phyloP scores from a whole-genome alignment of 2,329 filamentous ascomycete genomes.

The Diplodia sapinea region DNA sequence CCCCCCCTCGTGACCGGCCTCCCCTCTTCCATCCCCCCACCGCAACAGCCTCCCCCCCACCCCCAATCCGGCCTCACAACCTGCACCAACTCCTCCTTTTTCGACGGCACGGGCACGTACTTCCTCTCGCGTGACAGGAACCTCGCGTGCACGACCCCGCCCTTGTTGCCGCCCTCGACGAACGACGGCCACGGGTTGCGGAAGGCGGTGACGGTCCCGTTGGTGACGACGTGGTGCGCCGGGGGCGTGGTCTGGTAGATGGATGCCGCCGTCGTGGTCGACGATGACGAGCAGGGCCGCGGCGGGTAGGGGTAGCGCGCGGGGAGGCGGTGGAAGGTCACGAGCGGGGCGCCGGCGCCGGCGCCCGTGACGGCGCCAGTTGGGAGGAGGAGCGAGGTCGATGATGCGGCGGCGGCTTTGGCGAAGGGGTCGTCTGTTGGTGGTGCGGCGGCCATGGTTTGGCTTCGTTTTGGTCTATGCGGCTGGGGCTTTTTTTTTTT shows the following conservation, averaged over 20 bases:
- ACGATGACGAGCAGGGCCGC: not conserved
- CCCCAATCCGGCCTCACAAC: slow-evolving; percentile 51
- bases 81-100: slow-evolving; percentile 50
- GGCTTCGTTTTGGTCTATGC: no score
- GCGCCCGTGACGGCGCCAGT: not conserved
- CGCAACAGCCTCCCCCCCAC: not conserved
- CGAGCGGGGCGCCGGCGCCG: not conserved
- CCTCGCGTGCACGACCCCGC: slow-evolving; percentile 46
- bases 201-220: slow-evolving; percentile 46
- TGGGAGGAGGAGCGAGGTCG: slow-evolving; percentile 1
- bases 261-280: not conserved
- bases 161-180: slow-evolving; percentile 26
- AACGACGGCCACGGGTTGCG: slow-evolving; percentile 59
- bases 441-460: not conserved
- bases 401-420: not conserved
- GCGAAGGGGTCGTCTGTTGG: not conserved
- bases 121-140: slow-evolving; percentile 49
- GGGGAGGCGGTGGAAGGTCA: slow-evolving; percentile 15
- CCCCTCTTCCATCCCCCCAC: not conserved
- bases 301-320: not conserved
- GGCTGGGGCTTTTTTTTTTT: not conserved
- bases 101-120: slow-evolving; percentile 54
- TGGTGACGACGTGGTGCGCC: slow-evolving; percentile 35
- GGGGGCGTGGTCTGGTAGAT: slow-evolving; percentile 1
- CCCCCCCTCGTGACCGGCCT: not conserved